Evolutionary conservation across 768 basidiomycete species (phyloP), one percentile per base, ranked within the genome.

Genomic region (Gloeopeniophorella convolvens): DNA sequence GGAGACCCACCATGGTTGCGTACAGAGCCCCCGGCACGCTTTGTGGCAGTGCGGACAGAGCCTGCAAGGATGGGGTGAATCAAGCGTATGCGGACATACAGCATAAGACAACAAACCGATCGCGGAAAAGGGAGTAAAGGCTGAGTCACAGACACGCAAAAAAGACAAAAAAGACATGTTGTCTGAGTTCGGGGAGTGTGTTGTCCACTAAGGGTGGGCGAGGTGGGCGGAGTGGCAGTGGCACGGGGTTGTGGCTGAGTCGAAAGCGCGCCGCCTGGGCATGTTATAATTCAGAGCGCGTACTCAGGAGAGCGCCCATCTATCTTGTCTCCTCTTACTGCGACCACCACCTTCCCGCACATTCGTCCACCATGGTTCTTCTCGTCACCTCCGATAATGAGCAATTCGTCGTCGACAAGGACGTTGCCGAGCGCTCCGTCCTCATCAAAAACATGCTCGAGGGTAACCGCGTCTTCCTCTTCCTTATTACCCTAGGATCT

Each of bases 381-480:
- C 86, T 94, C 71, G 80, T 84, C 65, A 94, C 91, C 32, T 97
- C 95, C 39, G 96, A 99, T 68, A 92, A 89, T 60, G 96, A 97
- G 70, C 82, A 85, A 56, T 99, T 95, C 72, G 76, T 78, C 45
- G 88, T 94, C 57, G 93, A 97, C 65, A 89, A 85, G 69, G 89
- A 93, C 49, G 89, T 99, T 49, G 91, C 91, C 48, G 89, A 94
- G 72, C 89, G 96, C 67, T 86, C 83, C 56, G 92, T 95, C 9
- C 80, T 99, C 61, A 96, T 99, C 70, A 96, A 95, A 78, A 95
- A 96, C 76, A 97, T 99, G 96, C 86, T 98, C 45, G 96, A 98
- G 71, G 96, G 96, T 90, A 31, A 42, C 13, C 34, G 20, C 20
- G 21, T 35, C 26, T 12, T 16, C 15, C 50, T 50, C 45, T 31